Evolutionary conservation across 148 eudicot genomes (phyloP).

Genomic region (Agrostemma githago): DNA sequence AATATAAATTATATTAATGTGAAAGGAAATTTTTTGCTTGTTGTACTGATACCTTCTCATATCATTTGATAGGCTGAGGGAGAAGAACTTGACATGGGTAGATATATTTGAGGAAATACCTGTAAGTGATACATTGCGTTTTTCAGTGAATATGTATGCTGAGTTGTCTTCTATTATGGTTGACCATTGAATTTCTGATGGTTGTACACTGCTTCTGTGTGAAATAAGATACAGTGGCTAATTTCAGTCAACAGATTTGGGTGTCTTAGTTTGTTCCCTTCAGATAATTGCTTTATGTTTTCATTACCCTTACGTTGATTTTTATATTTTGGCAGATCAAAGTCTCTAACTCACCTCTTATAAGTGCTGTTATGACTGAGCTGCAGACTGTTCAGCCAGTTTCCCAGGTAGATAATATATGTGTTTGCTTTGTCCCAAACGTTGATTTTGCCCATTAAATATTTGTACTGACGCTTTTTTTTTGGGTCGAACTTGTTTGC

Average conservation of each 20-base stretch:
- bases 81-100: slow-evolving; percentile 93
- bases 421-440: neutral
- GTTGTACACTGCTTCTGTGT: neutral
- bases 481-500: slow-evolving; percentile 9
- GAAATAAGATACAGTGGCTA: neutral
- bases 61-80: slow-evolving; percentile 65
- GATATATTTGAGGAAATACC: slow-evolving; percentile 98
- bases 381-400: slow-evolving; percentile 89
- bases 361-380: slow-evolving; percentile 94
- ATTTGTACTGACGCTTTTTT: neutral
- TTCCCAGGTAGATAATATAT: slow-evolving; percentile 50
- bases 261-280: neutral
- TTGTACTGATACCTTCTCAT: slow-evolving; percentile 7
- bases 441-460: slow-evolving; percentile 10
- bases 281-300: neutral
- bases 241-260: neutral
- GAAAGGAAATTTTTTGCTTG: neutral
- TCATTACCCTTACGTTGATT: neutral
- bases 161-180: neutral
- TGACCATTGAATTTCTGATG: neutral
- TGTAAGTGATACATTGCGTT: slow-evolving; percentile 37
- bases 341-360: slow-evolving; percentile 92
- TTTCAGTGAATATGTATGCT: slow-evolving; percentile 9
- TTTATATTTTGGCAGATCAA: slow-evolving; percentile 53
- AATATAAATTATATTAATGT: neutral